phyloP scores from a whole-genome alignment of 768 basidiomycete genomes.

The Pleurotus tuoliensis region DNA sequence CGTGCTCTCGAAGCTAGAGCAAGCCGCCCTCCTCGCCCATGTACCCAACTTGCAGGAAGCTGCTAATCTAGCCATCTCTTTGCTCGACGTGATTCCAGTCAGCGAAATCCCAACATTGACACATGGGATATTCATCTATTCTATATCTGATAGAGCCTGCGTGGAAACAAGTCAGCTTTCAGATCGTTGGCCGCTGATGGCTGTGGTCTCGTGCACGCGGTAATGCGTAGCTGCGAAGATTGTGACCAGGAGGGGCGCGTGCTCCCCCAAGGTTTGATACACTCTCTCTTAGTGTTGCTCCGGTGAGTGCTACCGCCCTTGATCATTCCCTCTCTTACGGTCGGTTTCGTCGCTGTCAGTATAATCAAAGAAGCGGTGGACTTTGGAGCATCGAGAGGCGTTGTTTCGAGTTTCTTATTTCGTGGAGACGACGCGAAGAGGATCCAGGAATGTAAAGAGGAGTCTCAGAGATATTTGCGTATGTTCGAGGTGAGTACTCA shows the following conservation, averaged over 20 bases:
- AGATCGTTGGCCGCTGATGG: constrained; percentile 18
- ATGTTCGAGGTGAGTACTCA: constrained; percentile 18
- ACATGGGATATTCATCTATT: not conserved
- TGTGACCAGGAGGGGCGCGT: constrained; percentile 11
- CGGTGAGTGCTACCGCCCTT: constrained; percentile 8
- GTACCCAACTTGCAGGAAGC: constrained; percentile 21
- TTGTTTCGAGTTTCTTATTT: constrained; percentile 11
- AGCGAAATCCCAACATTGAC: not conserved
- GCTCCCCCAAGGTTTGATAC: constrained; percentile 9
- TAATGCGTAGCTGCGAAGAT: constrained; percentile 12
- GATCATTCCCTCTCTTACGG: not conserved
- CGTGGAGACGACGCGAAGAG: constrained; percentile 11
- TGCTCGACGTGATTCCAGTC: constrained; percentile 17
- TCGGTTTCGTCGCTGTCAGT: not conserved
- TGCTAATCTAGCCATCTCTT: constrained; percentile 13
- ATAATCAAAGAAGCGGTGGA: constrained; percentile 9
- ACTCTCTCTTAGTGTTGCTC: constrained; percentile 13
- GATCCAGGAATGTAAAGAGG: constrained; percentile 15
- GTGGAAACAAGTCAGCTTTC: constrained; percentile 20
- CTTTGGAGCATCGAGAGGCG: constrained; percentile 9
- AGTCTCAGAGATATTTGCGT: constrained; percentile 17
- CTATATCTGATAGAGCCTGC: constrained; percentile 11
- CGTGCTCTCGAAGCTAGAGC: constrained; percentile 17
- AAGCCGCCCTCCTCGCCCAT: constrained; percentile 14
- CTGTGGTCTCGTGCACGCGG: constrained; percentile 18